Base-by-base conservation (phyloP, 2,329 filamentous ascomycete genomes). In the Microdochium paspali region DNA sequence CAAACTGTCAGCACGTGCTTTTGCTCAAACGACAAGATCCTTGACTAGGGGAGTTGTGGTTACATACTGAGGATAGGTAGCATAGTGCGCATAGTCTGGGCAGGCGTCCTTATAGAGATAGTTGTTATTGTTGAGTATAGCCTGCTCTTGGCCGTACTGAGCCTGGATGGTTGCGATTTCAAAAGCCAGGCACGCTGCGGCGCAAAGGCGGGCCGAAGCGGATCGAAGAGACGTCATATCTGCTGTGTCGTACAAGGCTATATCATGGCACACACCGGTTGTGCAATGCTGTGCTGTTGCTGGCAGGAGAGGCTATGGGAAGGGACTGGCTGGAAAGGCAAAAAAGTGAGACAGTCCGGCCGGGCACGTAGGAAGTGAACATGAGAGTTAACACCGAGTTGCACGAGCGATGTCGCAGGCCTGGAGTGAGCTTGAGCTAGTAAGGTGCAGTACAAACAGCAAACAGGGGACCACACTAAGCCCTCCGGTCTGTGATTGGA, bases 1-100 rank as follows among this genome's bases (percentile, higher is more conserved):
- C 21, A 9, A 32, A n/a, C n/a, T 3, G 42, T 44, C 23, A 44
- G 42, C 42, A 23, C 4, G 12, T 44, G 21, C 21, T 21, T n/a
- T 40, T 20, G n/a, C 35, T n/a, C 10, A 40, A 20, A 40, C 9
- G 18, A 12, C 35, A 21, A 18, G 10, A 20, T 21, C 10, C 7
- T 13, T 12, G 15, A 2, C 20, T 2, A 35, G 20, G 24, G 12
- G 24, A 20, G 10, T 25, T 23, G 32, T 25, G 21, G 21, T 13
- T 12, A 65, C 76, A 57, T 67, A 82, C 79, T 85, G 82, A 12
- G 68, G 67, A 52, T 73, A 72, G 51, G 71, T 65, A 3, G 82
- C 72, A 60, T 84, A 85, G 44, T 69, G 66, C 9, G 72, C 72
- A 61, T 85, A 86, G 55, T 85, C 80, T 6, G 82, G 82, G 62